Base-by-base conservation (phyloP, 1,139 yeast species). In the Zygosaccharomyces pseudobailii region DNA sequence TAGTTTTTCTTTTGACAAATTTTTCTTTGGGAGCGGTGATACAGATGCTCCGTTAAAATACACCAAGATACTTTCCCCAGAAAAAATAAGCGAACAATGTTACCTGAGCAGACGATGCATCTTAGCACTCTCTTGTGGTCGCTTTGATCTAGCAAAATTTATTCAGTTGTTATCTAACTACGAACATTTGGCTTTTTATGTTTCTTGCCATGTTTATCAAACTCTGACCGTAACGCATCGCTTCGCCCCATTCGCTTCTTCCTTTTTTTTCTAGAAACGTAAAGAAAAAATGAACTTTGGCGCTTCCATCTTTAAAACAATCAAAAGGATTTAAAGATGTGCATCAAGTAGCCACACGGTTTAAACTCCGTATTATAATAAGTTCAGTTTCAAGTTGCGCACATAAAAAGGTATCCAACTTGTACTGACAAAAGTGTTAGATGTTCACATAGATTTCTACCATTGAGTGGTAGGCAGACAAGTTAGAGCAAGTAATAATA, bases 241-340 rank as follows among this genome's bases (percentile, higher is more conserved):
- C 30, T 19, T 35, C 38, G 17, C 28, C 31, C 19, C 30, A 7
- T 10, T n/a, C 10, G 38, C 27, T 36, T 13, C n/a, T 27, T 20
- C 27, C 20, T 43, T 36, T 40, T 33, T 37, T 37, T 28, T 46
- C 30, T 45, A 46, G 42, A 13, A 28, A 36, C 33, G 34, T 39
- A 40, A 45, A 46, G 42, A 42, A 42, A 46, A 38, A 37, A 31
- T 17, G 23, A 19, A n/a, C 32, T 38, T 38, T 38, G 41, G 41
- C 41, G 41, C 41, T 38, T 38, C 40, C 24, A 22, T 20, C 27
- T 19, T 21, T 21, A 19, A 13, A 8, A 27, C 24, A 27, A 27
- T 21, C 30, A 38, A 20, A 32, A 32, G 23, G 41, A 38, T 38
- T 38, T 38, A 38, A 38, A 27, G 34, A 38, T 38, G 41, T 20